Base-by-base conservation (phyloP, 2,329 filamentous ascomycete species). In the Paraphaeosphaeria minitans region DNA sequence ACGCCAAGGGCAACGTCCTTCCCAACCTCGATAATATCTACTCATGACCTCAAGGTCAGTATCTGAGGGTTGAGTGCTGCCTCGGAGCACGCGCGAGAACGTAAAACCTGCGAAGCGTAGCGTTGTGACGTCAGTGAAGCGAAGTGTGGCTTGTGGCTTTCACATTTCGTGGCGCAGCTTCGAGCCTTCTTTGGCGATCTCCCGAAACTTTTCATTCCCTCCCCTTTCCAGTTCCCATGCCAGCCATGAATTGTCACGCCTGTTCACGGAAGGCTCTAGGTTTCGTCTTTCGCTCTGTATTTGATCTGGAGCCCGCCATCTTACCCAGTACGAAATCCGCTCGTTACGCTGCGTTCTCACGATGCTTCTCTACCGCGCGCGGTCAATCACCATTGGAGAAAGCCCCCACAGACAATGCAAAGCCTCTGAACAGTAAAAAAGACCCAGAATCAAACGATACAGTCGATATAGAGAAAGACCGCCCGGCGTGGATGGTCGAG, bases 401-500 rank as follows among this genome's bases (percentile, higher is more conserved):
- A 47, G 22, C 43, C 27, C 41, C 24, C 24, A 14, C 29, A 4
- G 41, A 53, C 6, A 39, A 51, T 33, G 35, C 47, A 24, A 60
- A 54, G 29, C 49, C 1, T 76, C 78, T 49, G 56, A 66, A 58
- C 37, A 62, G 78, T 45, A 55, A 78, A 4, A 76, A 79, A 43
- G 69, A 78, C 45, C 56, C 55, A 41, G n/a, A 6, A 31, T 27
- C 6, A 37, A 58, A 41, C 16, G 41, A 53, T 10, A 47, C 21
- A 19, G 16, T 33, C 45, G 55, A 63, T 33, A 48, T 19, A 42
- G 58, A 56, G 21, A 48, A 61, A 13, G 61, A 69, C 33, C 67
- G 65, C 16, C 84, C 88, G 63, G 59, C 70, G 3, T 98, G 95
- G 95, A 83, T 86, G 73, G 75, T 85, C 14, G 90, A 97, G 65